A percentile compares a stretch with the other conserved stretches of the same genome.
Evolutionary conservation across 805 yeast genomes (phyloP).

Genomic region (Ogataea allantospora): DNA sequence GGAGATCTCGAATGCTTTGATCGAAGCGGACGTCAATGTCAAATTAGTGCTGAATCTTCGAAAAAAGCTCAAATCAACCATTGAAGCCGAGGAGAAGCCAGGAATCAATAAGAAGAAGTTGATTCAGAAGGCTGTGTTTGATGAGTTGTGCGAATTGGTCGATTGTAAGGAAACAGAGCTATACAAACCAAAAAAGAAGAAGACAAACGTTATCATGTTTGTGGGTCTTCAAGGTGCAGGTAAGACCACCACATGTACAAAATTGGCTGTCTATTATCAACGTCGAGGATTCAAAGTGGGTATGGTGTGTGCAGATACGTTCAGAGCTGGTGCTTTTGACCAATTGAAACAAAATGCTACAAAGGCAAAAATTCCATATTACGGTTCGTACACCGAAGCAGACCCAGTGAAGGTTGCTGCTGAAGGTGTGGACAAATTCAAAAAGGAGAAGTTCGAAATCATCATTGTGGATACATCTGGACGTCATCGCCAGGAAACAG

Average conservation of each 20-base stretch:
- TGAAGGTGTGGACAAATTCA: conserved; percentile 90
- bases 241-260: conserved; percentile 96
- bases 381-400: conserved; percentile 92
- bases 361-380: conserved; percentile 89
- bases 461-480: conserved; percentile 98
- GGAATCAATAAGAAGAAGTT: conserved; percentile 71
- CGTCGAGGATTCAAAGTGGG: conserved; percentile 94
- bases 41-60: conserved; percentile 75
- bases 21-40: conserved; percentile 94
- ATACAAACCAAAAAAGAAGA: conserved; percentile 84
- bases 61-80: conserved; percentile 60
- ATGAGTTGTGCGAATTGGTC: conserved; percentile 83
- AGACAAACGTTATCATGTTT: conserved; percentile 84
- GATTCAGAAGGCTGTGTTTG: conserved; percentile 89
- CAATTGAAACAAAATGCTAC: conserved; percentile 97
- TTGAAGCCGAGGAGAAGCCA: conserved; percentile 53
- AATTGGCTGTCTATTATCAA: conserved; percentile 90
- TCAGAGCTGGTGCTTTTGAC: conserved; percentile 99
- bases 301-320: conserved; percentile 97
- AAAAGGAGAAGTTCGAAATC: conserved; percentile 85
- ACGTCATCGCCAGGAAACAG: conserved; percentile 93
- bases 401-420: conserved; percentile 91
- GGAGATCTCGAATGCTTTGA: conserved; percentile 83
- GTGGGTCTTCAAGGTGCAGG: conserved; percentile 99
- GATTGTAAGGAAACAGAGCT: conserved; percentile 51